Base-by-base conservation (phyloP, 2,329 filamentous ascomycete species). In the Pseudogymnoascus sp. region DNA sequence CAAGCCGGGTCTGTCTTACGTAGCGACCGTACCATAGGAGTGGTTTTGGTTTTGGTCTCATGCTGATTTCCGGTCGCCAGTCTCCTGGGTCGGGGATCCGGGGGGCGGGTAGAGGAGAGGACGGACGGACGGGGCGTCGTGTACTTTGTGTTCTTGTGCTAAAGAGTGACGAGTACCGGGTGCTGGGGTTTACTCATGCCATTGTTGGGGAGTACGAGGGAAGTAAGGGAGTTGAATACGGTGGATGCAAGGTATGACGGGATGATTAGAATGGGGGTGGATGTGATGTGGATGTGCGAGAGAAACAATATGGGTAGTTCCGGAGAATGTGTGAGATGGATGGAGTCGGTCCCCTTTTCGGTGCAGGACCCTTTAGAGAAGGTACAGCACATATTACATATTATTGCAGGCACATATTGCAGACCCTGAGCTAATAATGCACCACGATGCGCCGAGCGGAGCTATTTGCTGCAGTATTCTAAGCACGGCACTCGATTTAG, bases 1-100 rank as follows among this genome's bases (percentile, higher is more conserved):
- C 44, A 53, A n/a, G 15, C 44, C 6, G 23, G 44, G 23, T 53
- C 44, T 26, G 44, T 50, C 44, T 21, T 53, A 31, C 23, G 15
- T 31, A n/a, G 44, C 6, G 15, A 23, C 11, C 21, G 15, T 29
- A 53, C 44, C 44, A 53, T 29, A 29, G 44, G 44, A 29, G 44
- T 53, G 44, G 44, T 29, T 53, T 50, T 50, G 44, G 44, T 26
- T 53, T 29, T 7, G 26, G 40, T 53, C 44, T 53, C 44, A 53
- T 53, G 44, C 44, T 53, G 44, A 53, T 53, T 53, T 53, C 44
- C 44, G 23, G 44, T 53, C 44, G 44, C 44, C 44, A 17, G 44
- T 53, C 44, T 26, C 44, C 23, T 53, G 44, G 44, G 44, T 53
- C 44, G 3, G 15, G 44, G 23, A 17, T 53, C 44, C 44, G 15